Evolutionary conservation across 1,139 yeast species (phyloP), one percentile per base, ranked within the genome.

Genomic region (Saccharomycopsis hybrid): DNA sequence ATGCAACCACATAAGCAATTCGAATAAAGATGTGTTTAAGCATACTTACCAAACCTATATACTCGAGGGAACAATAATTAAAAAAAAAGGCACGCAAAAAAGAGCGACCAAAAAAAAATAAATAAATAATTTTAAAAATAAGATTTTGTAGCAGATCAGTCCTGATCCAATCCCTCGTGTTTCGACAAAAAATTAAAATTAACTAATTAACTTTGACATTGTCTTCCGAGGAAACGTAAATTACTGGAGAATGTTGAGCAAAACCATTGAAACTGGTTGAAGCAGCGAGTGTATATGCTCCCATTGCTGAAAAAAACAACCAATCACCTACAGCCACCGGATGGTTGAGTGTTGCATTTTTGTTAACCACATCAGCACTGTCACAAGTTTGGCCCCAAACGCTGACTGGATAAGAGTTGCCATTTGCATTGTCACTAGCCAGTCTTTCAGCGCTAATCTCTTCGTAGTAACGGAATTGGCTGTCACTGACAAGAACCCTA

Each of bases 341-440:
- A 49, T 75, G 73, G 18, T 80, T 72, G 62, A 90, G 71, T 46
- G 60, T 59, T 53, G 78, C 69, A 41, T 70, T 72, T 48, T 73
- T 66, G 30, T 85, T 67, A 53, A 92, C 80, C 65, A 96, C 85
- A 66, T 92, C 98, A 57, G 92, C 73, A 3, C 97, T 97, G 67
- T 92, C 98, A 69, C 98, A 92, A 27, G 97, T 92, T 46, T 97
- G 98, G 5, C 98, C 98, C 97, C 97, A 92, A 54, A 92, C 76
- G 25, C 96, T 82, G 62, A 72, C 87, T 59, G 65, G 68, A 59
- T 64, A 63, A 28, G 57, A 55, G 56, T 38, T 44, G 8, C 36
- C 41, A 8, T 18, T 8, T 3, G 30, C 24, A 4, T 18, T 11
- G 24, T 43, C 46, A n/a, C n/a, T n/a, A n/a, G n/a, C n/a, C n/a